Base-by-base conservation (phyloP, 805 yeast genomes). In the Metschnikowia corniflorae region DNA sequence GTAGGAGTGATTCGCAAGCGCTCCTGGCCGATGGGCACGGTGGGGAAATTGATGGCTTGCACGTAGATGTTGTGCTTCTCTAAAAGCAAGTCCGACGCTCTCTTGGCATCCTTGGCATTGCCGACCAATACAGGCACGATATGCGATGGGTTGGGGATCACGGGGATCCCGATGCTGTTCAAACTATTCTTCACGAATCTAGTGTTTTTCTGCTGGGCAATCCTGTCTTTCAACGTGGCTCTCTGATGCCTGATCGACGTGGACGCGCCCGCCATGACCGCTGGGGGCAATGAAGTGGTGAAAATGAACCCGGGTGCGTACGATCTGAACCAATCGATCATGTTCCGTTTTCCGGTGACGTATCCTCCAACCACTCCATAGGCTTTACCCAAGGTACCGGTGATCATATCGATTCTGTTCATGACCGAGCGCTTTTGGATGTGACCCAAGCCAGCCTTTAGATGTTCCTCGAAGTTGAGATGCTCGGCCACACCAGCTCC, bases 401-500 rank as follows among this genome's bases (percentile, higher is more conserved):
- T 91, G 58, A 93, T 80, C 80, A 93, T 86, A 58, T 93, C 98
- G 39, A 93, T 77, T 59, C 97, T 80, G 61, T 82, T 89, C 86
- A 83, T 77, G 23, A 84, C 83, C 7, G 95, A 80, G 22, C 35
- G 29, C 2, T 35, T 26, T 39, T 69, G 62, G 27, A 51, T 47
- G 29, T 49, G 51, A 10, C 72, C 72, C 49, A 78, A 67, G 48
- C 93, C 93, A 12, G 80, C 61, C 40, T 68, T 58, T 55, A 86
- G 77, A 58, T 91, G 95, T 37, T 80, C 79, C 31, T 86, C 86
- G 52, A 88, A 93, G 65, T 93, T 86, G 54, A 84, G 71, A 61
- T 93, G 98, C 65, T 93, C 99, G 31, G 97, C 96, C 37, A 93
- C 97, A 68, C 99, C 99, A 22, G 96, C 98, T 58, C 99, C 99